phyloP scores from a whole-genome alignment of 2,329 filamentous ascomycete genomes.

The Scytalidium sp. region DNA sequence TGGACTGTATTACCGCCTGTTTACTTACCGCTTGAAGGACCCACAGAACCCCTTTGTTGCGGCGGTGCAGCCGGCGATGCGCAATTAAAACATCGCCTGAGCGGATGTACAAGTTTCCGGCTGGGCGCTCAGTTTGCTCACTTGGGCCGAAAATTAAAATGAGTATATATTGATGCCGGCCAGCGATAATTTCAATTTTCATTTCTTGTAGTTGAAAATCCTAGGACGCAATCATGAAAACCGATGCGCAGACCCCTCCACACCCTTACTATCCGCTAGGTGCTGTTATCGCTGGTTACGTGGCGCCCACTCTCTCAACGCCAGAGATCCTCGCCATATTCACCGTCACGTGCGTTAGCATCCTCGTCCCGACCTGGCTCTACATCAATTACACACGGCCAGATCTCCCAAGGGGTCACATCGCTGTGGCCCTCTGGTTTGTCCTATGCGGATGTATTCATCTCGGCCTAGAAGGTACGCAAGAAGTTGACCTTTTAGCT shows the following conservation, averaged over 20 bases:
- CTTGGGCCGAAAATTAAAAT: no score
- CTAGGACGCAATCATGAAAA: slow-evolving; percentile 2
- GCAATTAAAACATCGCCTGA: no score
- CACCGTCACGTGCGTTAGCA: slow-evolving; percentile 47
- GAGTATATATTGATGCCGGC: no score
- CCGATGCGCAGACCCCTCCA: slow-evolving; percentile 16
- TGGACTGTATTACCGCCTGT: no score
- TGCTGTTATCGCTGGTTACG: slow-evolving; percentile 58
- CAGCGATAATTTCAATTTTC: no score
- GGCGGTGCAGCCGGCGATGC: no score
- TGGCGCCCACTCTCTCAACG: slow-evolving; percentile 62
- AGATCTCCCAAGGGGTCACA: slow-evolving; percentile 49
- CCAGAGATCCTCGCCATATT: slow-evolving; percentile 59
- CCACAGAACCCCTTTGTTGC: no score
- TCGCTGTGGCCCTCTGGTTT: slow-evolving; percentile 69
- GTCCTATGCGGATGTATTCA: slow-evolving; percentile 52
- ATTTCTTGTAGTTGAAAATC: no score
- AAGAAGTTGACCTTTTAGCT: no score
- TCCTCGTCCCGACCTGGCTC: slow-evolving; percentile 56
- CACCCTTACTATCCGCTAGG: slow-evolving; percentile 74
- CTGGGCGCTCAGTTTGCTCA: no score
- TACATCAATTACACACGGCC: slow-evolving; percentile 52
- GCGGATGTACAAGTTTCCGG: no score
- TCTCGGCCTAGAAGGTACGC: slow-evolving; percentile 30
- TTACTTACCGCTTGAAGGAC: no score